Base-by-base conservation (phyloP, 2,329 filamentous ascomycete genomes). In the Sporothrix pseudoabietina region DNA sequence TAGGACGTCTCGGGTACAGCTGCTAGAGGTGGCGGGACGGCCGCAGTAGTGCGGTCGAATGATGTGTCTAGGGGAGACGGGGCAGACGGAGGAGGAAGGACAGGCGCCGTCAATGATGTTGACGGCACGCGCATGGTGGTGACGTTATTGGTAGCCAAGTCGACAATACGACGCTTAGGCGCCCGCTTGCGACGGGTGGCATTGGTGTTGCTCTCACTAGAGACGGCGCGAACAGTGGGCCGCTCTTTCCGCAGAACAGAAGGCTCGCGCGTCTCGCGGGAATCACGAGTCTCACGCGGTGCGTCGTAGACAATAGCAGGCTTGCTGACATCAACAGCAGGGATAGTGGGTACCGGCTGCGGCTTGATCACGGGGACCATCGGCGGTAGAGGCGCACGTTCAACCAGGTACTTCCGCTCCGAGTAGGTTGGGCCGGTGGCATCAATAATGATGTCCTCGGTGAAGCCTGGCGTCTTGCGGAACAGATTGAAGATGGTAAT, bases 401-500 rank as follows among this genome's bases (percentile, higher is more conserved):
- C 94, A 5, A 94, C 88, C 59, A 99, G 86, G 76, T 92, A 91
- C 78, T 94, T 94, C 79, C 90, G 91, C 84, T 99, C 96, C 19
- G 90, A 88, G 79, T 94, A 97, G n/a, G 88, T 91, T 0, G 96
- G 95, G 0, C 91, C 91, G 47, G 89, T 89, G 1, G 92, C 91
- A 80, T 99, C 96, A 77, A 99, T 95, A 63, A 94, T 85, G 74
- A 98, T 90, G 79, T 99, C 96, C 76, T 97, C 93, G 0, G 91
- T 92, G 79, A 96, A 97, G 5, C 96, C 96, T 12, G 95, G 93
- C 0, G 93, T 94, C 74, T 89, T 91, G 76, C 96, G 90, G 85
- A 99, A 99, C 2, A 98, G 86, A 78, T 98, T 99, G 89, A 99
- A 98, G 75, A 98, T 97, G 26, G 90, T 92, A 76, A 97, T 87